phyloP scores from a whole-genome alignment of 2,329 filamentous ascomycete species.

The Neophaeococcomyces mojaviensis region DNA sequence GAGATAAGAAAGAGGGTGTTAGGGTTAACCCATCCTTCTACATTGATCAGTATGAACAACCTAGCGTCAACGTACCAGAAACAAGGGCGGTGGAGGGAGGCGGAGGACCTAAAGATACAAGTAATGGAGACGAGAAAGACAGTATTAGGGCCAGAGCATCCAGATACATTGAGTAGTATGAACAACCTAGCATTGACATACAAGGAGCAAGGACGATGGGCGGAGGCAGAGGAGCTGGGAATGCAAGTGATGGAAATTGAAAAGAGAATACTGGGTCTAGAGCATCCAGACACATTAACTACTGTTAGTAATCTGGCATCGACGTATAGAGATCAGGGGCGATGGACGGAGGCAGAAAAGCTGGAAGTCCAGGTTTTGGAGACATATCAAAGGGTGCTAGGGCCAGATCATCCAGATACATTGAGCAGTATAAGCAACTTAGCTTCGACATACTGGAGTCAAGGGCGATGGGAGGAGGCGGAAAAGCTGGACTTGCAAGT shows the following conservation, averaged over 20 bases:
- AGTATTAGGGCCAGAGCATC: slow-evolving; percentile 15
- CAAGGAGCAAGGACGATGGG: slow-evolving; percentile 9
- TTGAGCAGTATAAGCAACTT: slow-evolving; percentile 19
- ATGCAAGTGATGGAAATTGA: slow-evolving; percentile 9
- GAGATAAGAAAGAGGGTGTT: slow-evolving; percentile 11
- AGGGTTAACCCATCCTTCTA: slow-evolving; percentile 15
- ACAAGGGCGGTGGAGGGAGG: slow-evolving; percentile 8
- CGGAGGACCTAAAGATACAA: slow-evolving; percentile 12
- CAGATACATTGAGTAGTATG: slow-evolving; percentile 17
- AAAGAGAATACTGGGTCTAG: slow-evolving; percentile 15
- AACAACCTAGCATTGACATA: slow-evolving; percentile 9
- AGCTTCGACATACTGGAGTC: slow-evolving; percentile 16
- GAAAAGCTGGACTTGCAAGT: slow-evolving; percentile 16
- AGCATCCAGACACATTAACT: slow-evolving; percentile 22
- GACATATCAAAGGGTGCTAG: slow-evolving; percentile 9
- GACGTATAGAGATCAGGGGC: slow-evolving; percentile 8
- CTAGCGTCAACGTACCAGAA: slow-evolving; percentile 6
- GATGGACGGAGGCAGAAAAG: no score
- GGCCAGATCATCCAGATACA: slow-evolving; percentile 15
- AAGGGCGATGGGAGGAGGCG: slow-evolving; percentile 14
- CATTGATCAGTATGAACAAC: slow-evolving; percentile 9
- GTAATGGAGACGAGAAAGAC: slow-evolving; percentile 10
- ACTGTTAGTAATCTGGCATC: background rate
- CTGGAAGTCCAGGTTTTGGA: slow-evolving; percentile 11
- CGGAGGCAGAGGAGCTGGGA: slow-evolving; percentile 15